Evolutionary conservation across 345 rosid genomes (phyloP).

Genomic region (Turnera subulata): DNA sequence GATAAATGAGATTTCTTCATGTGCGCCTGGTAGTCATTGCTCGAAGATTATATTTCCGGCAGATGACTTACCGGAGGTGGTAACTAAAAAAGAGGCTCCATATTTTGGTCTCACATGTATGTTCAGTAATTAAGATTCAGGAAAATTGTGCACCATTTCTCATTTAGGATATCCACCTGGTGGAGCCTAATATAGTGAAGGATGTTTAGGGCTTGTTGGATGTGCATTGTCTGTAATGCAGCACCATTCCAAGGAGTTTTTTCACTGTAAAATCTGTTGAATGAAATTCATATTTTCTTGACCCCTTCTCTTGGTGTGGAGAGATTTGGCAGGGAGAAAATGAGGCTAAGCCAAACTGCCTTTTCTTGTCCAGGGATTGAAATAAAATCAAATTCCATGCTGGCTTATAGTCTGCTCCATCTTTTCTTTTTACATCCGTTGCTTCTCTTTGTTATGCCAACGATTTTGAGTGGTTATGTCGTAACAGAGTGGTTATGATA

Average conservation of each 20-base stretch:
- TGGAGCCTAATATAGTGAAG: slow-evolving; percentile 15
- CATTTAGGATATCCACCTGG: slow-evolving; percentile 13
- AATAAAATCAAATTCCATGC: no score
- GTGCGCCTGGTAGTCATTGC: slow-evolving; percentile 69
- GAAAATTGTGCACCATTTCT: slow-evolving; percentile 8
- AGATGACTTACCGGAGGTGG: slow-evolving; percentile 81
- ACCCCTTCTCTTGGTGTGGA: neutral
- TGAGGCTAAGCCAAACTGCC: no score
- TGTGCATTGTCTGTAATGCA: slow-evolving; percentile 16
- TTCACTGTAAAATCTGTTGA: slow-evolving; percentile 23
- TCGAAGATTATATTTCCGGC: slow-evolving; percentile 30
- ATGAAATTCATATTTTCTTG: slow-evolving; percentile 7
- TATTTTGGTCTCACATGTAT: slow-evolving; percentile 22
- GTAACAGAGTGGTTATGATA: no score
- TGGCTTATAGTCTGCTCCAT: no score
- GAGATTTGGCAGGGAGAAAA: no score
- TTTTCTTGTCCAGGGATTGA: no score
- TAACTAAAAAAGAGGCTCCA: slow-evolving; percentile 29
- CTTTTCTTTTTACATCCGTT: no score
- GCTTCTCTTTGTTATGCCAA: no score
- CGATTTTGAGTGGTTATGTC: no score
- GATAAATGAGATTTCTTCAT: slow-evolving; percentile 30
- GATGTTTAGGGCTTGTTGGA: slow-evolving; percentile 20
- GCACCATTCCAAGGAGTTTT: slow-evolving; percentile 1
- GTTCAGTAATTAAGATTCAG: slow-evolving; percentile 17